Evolutionary conservation across 257 asterid species (phyloP).

Genomic region (Solanum acaule): DNA sequence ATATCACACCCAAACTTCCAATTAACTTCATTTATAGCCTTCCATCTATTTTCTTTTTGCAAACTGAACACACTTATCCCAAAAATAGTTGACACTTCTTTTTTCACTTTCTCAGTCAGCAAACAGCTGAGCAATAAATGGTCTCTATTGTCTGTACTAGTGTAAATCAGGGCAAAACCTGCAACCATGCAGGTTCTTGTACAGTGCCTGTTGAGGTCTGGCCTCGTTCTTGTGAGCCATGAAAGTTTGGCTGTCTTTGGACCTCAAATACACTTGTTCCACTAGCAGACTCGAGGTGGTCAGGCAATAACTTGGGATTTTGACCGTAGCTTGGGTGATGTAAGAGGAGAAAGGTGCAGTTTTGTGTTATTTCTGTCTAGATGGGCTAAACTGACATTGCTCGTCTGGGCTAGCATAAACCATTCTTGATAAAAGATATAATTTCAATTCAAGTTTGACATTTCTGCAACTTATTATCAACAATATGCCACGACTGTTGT

Average conservation of each 20-base stretch:
- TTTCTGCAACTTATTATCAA: background rate
- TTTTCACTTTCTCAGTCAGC: background rate
- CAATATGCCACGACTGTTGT: background rate
- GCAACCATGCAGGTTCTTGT: background rate
- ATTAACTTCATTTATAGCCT: background rate
- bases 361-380: background rate
- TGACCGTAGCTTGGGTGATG: background rate
- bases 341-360: background rate
- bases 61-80: background rate
- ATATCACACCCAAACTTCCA: background rate
- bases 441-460: background rate
- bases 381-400: background rate
- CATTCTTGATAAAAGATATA: background rate
- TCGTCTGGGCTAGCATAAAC: background rate
- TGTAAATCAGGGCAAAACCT: background rate
- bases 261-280: background rate
- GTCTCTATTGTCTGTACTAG: background rate
- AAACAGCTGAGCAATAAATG: background rate
- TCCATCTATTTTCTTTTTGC: background rate
- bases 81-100: background rate
- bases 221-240: background rate
- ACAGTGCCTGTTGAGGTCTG: background rate
- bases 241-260: background rate
- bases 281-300: background rate
- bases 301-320: background rate